These are phyloP conservation scores for Melaleuca quinquenervia DNA, from an alignment of 345 rosid species.

Conservation along the genomic window DNA sequence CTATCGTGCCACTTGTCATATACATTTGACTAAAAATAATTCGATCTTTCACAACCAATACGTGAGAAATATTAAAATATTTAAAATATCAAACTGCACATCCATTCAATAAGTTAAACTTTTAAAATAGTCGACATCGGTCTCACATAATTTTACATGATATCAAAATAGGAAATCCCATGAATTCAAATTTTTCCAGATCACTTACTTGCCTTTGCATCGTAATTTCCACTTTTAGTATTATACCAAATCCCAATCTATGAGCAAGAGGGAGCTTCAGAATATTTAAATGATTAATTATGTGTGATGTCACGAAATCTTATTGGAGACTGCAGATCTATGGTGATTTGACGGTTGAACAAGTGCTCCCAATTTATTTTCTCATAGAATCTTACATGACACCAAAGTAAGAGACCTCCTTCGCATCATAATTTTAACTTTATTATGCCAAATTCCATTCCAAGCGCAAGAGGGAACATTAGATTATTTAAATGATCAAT, in stretches of 20 bases:
- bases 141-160: not conserved
- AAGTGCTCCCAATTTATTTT: not conserved
- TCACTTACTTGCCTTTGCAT: not conserved
- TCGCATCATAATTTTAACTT: not conserved
- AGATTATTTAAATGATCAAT: not conserved
- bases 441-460: not conserved
- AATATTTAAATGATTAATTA: not conserved
- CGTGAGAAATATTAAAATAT: not conserved
- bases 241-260: not conserved
- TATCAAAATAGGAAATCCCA: fast-evolving
- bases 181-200: not conserved
- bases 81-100: not conserved
- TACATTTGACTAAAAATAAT: not conserved
- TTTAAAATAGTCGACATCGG: fast-evolving
- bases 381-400: not conserved
- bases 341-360: not conserved
- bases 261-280: not conserved
- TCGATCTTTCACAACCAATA: not conserved
- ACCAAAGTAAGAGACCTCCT: fast-evolving
- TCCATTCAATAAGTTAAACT: fast-evolving
- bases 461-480: not conserved
- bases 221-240: not conserved
- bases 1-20: not conserved
- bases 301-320: too few relatives aligned
- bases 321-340: not conserved